These are phyloP conservation scores for Aegle marmelos DNA, from an alignment of 345 rosid genomes.

Conservation along the genomic window DNA sequence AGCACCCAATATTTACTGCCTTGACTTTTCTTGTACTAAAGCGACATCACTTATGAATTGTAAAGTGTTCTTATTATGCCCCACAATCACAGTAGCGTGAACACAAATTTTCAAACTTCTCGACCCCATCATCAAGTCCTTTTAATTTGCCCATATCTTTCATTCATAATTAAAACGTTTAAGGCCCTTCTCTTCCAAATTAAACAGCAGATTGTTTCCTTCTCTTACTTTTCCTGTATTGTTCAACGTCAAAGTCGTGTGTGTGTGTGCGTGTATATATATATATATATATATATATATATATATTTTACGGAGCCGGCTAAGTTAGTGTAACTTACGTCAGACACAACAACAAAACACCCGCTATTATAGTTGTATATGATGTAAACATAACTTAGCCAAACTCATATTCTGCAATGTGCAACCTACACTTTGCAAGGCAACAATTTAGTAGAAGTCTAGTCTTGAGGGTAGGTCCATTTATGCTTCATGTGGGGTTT, in stretches of 20 bases:
- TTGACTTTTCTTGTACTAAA: slow-evolving; percentile 14
- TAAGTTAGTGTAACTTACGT: too few species aligned
- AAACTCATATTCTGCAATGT: too few species aligned
- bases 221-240: not conserved
- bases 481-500: too few species aligned
- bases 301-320: too few species aligned
- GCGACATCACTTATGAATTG: slow-evolving; percentile 9
- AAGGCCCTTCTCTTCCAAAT: not conserved
- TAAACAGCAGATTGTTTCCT: not conserved
- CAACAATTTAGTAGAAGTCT: too few species aligned
- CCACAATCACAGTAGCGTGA: not conserved
- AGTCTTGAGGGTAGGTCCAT: too few species aligned
- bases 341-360: too few species aligned
- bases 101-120: slow-evolving; percentile 2
- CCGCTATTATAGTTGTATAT: too few species aligned
- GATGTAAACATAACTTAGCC: too few species aligned
- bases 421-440: too few species aligned
- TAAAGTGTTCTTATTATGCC: slow-evolving; percentile 10
- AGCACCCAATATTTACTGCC: not conserved
- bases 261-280: too few species aligned
- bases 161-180: not conserved
- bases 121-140: slow-evolving; percentile 4
- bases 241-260: not conserved
- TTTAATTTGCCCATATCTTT: not conserved
- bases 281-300: too few species aligned